Percentiles rank a stretch among this genome's conserved stretches.
Conservation (phyloP, 2,329 filamentous ascomycete species). For the Colletotrichum tamarilloi region DNA sequence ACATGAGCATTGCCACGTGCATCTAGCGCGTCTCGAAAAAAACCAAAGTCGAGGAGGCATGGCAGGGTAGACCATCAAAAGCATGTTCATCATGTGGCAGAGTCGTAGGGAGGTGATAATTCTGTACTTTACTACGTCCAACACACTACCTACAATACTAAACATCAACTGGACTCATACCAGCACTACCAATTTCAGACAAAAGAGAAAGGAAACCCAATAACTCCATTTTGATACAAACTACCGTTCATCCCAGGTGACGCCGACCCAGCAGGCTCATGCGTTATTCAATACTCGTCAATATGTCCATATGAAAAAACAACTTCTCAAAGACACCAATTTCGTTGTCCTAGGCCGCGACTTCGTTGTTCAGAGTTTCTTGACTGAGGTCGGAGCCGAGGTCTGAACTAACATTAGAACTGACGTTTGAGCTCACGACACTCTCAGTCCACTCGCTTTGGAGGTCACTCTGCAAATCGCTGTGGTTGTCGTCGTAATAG, state of each 20-base stretch:
- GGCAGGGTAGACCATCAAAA: not conserved
- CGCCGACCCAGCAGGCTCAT: not conserved
- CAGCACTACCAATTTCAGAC: constrained; percentile 5
- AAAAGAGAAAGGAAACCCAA: constrained; percentile 19
- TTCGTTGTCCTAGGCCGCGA: constrained; percentile 39
- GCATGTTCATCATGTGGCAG: not conserved
- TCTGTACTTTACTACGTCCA: not conserved
- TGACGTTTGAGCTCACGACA: constrained; percentile 39
- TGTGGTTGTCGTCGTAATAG: constrained; percentile 44
- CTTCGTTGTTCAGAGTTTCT: constrained; percentile 37
- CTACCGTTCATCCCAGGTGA: constrained; percentile 17
- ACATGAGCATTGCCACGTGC: not conserved
- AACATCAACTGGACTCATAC: not conserved
- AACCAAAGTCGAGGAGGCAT: not conserved
- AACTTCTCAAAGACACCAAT: not conserved
- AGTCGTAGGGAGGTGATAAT: not conserved
- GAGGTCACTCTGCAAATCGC: constrained; percentile 35
- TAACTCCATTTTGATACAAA: constrained; percentile 10
- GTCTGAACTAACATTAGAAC: constrained; percentile 16
- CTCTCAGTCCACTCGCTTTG: constrained; percentile 63
- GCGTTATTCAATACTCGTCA: not conserved
- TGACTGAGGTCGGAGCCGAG: constrained; percentile 29
- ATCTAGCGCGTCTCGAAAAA: not conserved
- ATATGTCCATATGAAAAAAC: not conserved
- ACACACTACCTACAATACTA: constrained; percentile 1